Percentiles rank a stretch among this genome's conserved stretches.
These are phyloP conservation scores for Liquidambar formosana DNA, from an alignment of 164 flowering plant species.

Conservation along the genomic window DNA sequence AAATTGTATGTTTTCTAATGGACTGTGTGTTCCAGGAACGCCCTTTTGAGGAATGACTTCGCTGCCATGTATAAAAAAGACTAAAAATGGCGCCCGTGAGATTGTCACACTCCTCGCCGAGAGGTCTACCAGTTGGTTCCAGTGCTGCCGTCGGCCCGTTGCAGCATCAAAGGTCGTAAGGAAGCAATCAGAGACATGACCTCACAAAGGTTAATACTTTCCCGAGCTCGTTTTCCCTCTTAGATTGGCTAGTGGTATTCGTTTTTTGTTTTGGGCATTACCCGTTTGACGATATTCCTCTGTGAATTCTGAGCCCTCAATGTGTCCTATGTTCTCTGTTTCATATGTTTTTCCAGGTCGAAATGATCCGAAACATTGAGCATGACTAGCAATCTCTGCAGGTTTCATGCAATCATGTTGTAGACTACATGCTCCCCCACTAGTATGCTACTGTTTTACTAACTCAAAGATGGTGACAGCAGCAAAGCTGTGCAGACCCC, in stretches of 20 bases:
- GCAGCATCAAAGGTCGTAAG: too few species aligned
- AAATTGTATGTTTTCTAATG: too few species aligned
- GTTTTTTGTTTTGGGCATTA: background rate
- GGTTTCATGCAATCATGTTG: constrained; percentile 11
- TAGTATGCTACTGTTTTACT: background rate
- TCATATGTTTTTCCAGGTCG: background rate
- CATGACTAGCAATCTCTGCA: background rate
- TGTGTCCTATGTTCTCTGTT: background rate
- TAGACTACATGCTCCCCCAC: background rate
- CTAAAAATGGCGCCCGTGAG: too few species aligned
- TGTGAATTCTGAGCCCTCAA: constrained; percentile 1
- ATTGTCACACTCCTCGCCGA: too few species aligned
- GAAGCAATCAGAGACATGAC: too few species aligned
- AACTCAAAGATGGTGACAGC: constrained; percentile 9
- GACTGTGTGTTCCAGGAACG: too few species aligned
- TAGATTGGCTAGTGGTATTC: background rate
- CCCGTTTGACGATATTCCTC: constrained; percentile 16
- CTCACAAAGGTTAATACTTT: too few species aligned
- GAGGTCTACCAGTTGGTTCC: too few species aligned
- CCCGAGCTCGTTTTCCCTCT: background rate
- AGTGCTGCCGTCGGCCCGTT: too few species aligned
- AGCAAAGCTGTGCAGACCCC: constrained; percentile 6
- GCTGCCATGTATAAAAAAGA: too few species aligned
- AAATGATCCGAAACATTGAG: background rate
- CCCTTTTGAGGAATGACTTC: too few species aligned